phyloP scores from a whole-genome alignment of 2,329 filamentous ascomycete species.

The Botrytis fabae region DNA sequence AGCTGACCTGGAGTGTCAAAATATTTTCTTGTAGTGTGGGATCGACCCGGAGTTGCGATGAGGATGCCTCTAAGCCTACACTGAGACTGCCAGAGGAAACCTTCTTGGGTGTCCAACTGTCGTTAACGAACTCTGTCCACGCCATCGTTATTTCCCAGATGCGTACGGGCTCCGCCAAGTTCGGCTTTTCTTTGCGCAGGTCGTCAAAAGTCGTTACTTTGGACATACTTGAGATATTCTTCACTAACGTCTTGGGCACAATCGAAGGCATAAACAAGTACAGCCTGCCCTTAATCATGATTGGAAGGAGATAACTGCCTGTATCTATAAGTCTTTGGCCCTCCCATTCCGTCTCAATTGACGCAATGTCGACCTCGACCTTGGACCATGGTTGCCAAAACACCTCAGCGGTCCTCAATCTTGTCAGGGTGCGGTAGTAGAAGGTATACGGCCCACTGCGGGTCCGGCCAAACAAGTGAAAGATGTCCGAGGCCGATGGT shows the following conservation, averaged over 20 bases:
- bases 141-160: conserved; percentile 4
- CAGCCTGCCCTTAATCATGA: not conserved
- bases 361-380: not conserved
- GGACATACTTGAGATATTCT: not conserved
- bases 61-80: not conserved
- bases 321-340: not conserved
- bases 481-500: not conserved
- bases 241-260: not conserved
- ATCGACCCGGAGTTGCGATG: not conserved
- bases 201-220: not conserved
- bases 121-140: conserved; percentile 31
- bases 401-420: not conserved
- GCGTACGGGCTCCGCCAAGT: not conserved
- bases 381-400: conserved; percentile 7
- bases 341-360: conserved; percentile 1
- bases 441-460: not conserved
- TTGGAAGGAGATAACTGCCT: not conserved
- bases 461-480: not conserved
- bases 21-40: not conserved
- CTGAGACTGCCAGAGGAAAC: not conserved
- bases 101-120: conserved; percentile 14
- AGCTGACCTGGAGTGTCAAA: not conserved
- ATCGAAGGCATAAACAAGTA: not conserved
- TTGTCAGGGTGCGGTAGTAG: not conserved
- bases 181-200: not conserved